Conservation (phyloP, 2,329 filamentous ascomycete species). For the Paraconiothyrium brasiliense region DNA sequence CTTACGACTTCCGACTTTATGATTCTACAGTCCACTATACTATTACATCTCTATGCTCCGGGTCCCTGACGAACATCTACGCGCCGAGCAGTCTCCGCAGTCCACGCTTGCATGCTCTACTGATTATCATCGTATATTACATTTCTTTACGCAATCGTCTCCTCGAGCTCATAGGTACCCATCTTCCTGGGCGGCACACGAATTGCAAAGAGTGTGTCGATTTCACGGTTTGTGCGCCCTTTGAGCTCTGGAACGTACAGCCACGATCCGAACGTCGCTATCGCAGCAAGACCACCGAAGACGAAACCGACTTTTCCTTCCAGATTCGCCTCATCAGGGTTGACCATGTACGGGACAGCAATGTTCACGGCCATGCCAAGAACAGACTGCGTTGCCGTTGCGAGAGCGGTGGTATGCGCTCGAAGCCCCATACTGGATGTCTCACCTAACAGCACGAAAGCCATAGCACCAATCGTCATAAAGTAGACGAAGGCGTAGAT, state of each 20-base stretch:
- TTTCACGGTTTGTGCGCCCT: constrained; percentile 49
- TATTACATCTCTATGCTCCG: no score
- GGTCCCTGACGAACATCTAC: no score
- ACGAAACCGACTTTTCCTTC: constrained; percentile 54
- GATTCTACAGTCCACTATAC: no score
- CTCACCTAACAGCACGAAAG: constrained; percentile 75
- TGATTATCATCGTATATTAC: no score
- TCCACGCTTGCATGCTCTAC: no score
- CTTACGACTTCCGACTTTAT: neutral
- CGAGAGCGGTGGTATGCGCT: constrained; percentile 87
- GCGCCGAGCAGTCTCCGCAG: no score
- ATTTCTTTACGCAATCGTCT: no score
- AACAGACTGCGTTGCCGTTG: constrained; percentile 55
- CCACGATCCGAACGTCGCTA: constrained; percentile 44
- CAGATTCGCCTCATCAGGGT: constrained; percentile 50
- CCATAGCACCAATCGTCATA: constrained; percentile 59
- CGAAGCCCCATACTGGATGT: constrained; percentile 81
- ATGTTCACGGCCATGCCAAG: constrained; percentile 38
- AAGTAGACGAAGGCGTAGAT: constrained; percentile 73
- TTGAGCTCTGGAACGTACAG: constrained; percentile 52
- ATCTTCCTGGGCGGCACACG: no score
- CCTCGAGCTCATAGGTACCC: no score
- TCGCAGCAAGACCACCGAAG: constrained; percentile 45
- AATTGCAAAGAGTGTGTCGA: constrained; percentile 49
- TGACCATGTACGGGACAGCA: constrained; percentile 52